These are phyloP conservation scores for Penicillium verrucosum DNA, from an alignment of 2,329 filamentous ascomycete genomes.

Conservation along the genomic window DNA sequence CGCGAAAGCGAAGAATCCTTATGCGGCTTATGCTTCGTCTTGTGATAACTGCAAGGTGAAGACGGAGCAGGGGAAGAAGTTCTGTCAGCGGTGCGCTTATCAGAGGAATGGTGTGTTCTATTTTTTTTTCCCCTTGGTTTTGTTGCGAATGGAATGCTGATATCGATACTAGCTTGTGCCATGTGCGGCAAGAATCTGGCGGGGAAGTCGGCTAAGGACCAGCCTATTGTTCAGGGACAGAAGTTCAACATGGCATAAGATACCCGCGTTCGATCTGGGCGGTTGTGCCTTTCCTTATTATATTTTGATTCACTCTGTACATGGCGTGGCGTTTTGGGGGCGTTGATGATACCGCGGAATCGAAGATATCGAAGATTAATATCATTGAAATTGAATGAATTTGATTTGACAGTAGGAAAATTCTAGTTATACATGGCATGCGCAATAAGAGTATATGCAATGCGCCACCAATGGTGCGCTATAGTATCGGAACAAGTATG, in stretches of 20 bases:
- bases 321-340: conserved; percentile 17
- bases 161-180: conserved; percentile 51
- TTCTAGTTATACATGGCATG: conserved; percentile 42
- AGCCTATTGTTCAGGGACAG: conserved; percentile 57
- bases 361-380: background rate
- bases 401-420: conserved; percentile 25
- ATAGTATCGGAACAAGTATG: conserved; percentile 15
- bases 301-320: background rate
- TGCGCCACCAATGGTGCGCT: conserved; percentile 23
- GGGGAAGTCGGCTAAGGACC: conserved; percentile 46
- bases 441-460: conserved; percentile 37
- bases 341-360: conserved; percentile 3
- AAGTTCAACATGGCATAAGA: conserved; percentile 61
- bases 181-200: conserved; percentile 59
- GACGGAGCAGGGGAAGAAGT: conserved; percentile 59
- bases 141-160: conserved; percentile 5
- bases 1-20: conserved; percentile 64
- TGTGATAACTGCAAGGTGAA: conserved; percentile 63
- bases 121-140: conserved; percentile 1
- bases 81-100: conserved; percentile 63
- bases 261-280: too few species aligned
- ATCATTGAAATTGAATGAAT: conserved; percentile 10
- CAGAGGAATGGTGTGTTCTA: conserved; percentile 54
- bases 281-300: background rate
- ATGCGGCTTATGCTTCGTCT: conserved; percentile 60